A percentile compares a stretch with the other conserved stretches of the same genome.
phyloP scores from a whole-genome alignment of 2,329 filamentous ascomycete species.

The Venturiaceae sp. region DNA sequence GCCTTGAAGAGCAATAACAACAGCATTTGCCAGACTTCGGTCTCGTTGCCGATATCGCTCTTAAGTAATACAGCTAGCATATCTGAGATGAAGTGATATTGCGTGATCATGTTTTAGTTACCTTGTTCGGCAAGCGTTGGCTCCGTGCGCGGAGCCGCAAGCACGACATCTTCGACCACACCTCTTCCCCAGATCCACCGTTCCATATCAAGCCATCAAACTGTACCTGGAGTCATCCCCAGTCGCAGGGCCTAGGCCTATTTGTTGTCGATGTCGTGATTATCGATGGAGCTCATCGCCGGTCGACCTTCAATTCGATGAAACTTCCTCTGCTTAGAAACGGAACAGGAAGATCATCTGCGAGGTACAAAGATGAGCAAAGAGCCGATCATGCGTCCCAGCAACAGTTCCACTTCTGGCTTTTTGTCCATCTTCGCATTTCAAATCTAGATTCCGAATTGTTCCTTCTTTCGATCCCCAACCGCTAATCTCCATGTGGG shows the following conservation, averaged over 20 bases:
- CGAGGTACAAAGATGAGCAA: too few species aligned
- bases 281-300: neutral
- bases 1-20: too few species aligned
- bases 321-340: neutral
- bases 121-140: neutral
- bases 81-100: neutral
- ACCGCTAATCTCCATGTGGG: neutral
- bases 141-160: neutral
- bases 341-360: neutral
- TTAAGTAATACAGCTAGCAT: neutral
- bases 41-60: too few species aligned
- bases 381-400: too few species aligned
- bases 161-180: neutral
- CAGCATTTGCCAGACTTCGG: too few species aligned
- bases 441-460: neutral
- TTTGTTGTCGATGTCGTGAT: neutral
- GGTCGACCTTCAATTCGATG: neutral
- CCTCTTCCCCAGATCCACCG: neutral
- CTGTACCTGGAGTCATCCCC: neutral
- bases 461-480: neutral
- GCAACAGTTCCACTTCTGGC: neutral
- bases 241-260: neutral
- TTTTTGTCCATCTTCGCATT: neutral
- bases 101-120: too few species aligned
- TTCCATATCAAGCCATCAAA: neutral